These are phyloP conservation scores for Herpetomonas samuelpessoai DNA, from an alignment of 208 protist species.

Conservation along the genomic window DNA sequence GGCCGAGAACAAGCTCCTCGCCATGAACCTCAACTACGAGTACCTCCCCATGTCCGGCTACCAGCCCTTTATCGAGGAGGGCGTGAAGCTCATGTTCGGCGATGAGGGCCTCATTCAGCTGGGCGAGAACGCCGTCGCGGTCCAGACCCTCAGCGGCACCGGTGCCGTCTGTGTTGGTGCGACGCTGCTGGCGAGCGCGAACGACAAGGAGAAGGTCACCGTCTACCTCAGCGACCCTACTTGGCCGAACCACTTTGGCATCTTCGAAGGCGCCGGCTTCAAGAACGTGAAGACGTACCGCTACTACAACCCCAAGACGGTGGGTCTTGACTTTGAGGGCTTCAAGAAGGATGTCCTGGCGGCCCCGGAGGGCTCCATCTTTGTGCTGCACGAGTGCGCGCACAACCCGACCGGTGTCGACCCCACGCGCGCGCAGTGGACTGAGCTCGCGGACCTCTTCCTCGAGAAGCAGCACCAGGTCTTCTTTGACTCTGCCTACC, in stretches of 20 bases:
- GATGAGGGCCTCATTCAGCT: slow-evolving; percentile 25
- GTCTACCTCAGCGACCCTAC: slow-evolving; percentile 88
- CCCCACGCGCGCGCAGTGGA: slow-evolving; percentile 95
- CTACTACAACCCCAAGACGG: slow-evolving; percentile 75
- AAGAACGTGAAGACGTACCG: slow-evolving; percentile 61
- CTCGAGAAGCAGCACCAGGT: slow-evolving; percentile 78
- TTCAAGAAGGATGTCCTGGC: slow-evolving; percentile 66
- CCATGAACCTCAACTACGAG: slow-evolving; percentile 93
- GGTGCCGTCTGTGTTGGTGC: slow-evolving; percentile 79
- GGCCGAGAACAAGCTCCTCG: slow-evolving; percentile 71
- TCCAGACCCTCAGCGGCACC: slow-evolving; percentile 90
- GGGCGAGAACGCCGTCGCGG: slow-evolving; percentile 57
- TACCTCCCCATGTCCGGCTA: slow-evolving; percentile 96
- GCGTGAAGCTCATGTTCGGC: slow-evolving; percentile 91
- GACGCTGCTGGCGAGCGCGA: slow-evolving; percentile 43
- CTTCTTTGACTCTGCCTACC: slow-evolving; percentile 97
- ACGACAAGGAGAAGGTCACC: slow-evolving; percentile 25
- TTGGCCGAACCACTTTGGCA: slow-evolving; percentile 84
- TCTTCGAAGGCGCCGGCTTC: slow-evolving; percentile 60
- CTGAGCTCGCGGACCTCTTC: slow-evolving; percentile 88
- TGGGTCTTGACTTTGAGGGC: slow-evolving; percentile 83
- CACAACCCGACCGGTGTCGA: slow-evolving; percentile 99
- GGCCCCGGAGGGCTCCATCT: slow-evolving; percentile 84
- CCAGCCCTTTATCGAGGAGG: slow-evolving; percentile 71
- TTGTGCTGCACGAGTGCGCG: slow-evolving; percentile 97